Base-by-base conservation (phyloP, 1,284 basidiomycete genomes). In the Boletus sp. region DNA sequence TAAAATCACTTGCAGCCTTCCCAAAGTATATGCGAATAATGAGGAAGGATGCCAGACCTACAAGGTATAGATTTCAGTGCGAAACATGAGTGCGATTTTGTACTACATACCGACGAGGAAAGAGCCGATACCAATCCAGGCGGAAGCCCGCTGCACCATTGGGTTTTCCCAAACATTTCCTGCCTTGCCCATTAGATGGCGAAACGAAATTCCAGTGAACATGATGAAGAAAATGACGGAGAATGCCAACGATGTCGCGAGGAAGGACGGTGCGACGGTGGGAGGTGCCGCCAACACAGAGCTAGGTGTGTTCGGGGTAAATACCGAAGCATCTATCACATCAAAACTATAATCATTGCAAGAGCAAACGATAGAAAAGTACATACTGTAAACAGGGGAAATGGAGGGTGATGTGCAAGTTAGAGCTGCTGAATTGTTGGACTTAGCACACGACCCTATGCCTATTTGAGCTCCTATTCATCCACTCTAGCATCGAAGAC, bases 1-100 rank as follows among this genome's bases (percentile, higher is more conserved):
- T 89, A 68, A 90, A 89, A 58, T 89, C 86, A 48, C 82, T 76
- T 2, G 83, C 78, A 2, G 85, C 79, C 65, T 88, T 88, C 22
- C 81, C 87, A 52, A 87, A 86, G 80, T 84, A 89, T 77, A 90
- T 86, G 54, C 84, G 80, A 48, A 85, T 67, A 49, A 89, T 75
- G 17, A 88, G 72, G 68, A 87, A 84, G 12, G 81, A 72, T 7
- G 80, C 81, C 50, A 88, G 66, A n/a, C 84, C 84, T 85, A 16
- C 20, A 43, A 49, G 35, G 16, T 37, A 42, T 20, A 19, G 16
- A 25, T 41, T 23, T 52, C 42, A 32, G 26, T 39, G 40, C 5
- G 8, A 17, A 44, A 48, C 17, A 5, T 44, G n/a, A 23, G 27
- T 35, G 14, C 30, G 3, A 12, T 6, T 13, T 29, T 19, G 14